A percentile compares a stretch with the other conserved stretches of the same genome.
These are phyloP conservation scores for Skeletonema costatum DNA, from an alignment of 108 stramenopile species.

Conservation along the genomic window DNA sequence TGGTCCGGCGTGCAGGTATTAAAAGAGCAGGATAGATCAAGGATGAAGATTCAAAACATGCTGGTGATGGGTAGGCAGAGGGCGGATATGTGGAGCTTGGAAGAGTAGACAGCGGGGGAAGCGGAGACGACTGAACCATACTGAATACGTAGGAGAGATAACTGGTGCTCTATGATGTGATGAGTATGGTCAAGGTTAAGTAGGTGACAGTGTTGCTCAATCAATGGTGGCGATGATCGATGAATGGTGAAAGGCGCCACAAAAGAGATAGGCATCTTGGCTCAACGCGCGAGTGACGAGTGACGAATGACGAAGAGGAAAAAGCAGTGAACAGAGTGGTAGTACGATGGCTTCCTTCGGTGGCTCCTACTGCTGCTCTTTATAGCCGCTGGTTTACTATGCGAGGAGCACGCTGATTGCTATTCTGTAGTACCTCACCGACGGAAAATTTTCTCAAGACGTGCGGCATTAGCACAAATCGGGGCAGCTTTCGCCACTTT, in stretches of 20 bases:
- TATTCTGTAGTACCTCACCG: neutral
- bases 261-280: too few species aligned
- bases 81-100: constrained; percentile 32
- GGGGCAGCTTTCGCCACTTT: neutral
- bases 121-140: constrained; percentile 6
- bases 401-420: neutral
- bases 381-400: neutral
- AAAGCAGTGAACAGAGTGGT: too few species aligned
- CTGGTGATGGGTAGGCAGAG: constrained; percentile 31
- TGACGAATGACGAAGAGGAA: too few species aligned
- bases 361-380: neutral
- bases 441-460: neutral
- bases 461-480: neutral
- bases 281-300: too few species aligned
- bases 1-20: constrained; percentile 63
- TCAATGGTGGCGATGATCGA: too few species aligned
- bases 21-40: constrained; percentile 60
- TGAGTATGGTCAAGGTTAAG: too few species aligned
- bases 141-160: neutral
- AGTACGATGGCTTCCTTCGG: neutral
- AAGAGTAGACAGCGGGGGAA: constrained; percentile 19
- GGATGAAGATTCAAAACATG: constrained; percentile 23
- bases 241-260: too few species aligned
- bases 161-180: neutral
- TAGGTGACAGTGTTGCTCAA: too few species aligned